Conservation (phyloP, 1,284 basidiomycete genomes). For the Cryptococcus hybrid region DNA sequence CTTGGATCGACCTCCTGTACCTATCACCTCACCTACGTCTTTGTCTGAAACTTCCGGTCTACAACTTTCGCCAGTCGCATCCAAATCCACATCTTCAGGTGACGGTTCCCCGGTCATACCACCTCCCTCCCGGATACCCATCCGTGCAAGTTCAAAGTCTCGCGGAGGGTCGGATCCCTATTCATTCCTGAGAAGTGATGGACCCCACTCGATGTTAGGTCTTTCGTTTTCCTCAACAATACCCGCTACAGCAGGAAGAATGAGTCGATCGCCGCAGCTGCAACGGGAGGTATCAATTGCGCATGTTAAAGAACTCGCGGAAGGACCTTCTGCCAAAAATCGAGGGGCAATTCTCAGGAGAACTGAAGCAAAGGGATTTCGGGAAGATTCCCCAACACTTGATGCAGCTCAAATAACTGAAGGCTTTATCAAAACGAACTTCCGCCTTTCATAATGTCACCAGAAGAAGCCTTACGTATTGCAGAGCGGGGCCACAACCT, state of each 20-base stretch:
- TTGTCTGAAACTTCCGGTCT: not conserved
- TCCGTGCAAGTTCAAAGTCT: constrained; percentile 11
- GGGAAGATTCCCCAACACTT: not conserved
- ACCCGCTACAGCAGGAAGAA: not conserved
- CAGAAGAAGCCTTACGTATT: constrained; percentile 30
- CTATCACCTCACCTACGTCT: not conserved
- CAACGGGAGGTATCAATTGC: not conserved
- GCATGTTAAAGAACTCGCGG: not conserved
- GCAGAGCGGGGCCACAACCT: constrained; percentile 26
- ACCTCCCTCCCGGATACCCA: constrained; percentile 7
- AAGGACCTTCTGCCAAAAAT: not conserved
- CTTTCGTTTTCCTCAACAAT: constrained; percentile 10
- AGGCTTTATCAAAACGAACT: constrained; percentile 36
- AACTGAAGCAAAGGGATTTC: not conserved
- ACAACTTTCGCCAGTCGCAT: not conserved
- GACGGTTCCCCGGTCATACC: not conserved
- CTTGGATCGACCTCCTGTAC: too few relatives aligned
- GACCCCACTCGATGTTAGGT: not conserved
- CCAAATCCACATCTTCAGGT: not conserved
- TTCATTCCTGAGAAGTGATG: not conserved
- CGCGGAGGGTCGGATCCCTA: not conserved
- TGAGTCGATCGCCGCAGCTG: not conserved
- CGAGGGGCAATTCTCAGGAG: not conserved
- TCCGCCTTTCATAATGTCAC: constrained; percentile 27
- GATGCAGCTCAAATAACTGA: constrained; percentile 11